A percentile compares a stretch with the other conserved stretches of the same genome.
Evolutionary conservation across 106 monocot species (phyloP).

Genomic region (Chionographis japonica): DNA sequence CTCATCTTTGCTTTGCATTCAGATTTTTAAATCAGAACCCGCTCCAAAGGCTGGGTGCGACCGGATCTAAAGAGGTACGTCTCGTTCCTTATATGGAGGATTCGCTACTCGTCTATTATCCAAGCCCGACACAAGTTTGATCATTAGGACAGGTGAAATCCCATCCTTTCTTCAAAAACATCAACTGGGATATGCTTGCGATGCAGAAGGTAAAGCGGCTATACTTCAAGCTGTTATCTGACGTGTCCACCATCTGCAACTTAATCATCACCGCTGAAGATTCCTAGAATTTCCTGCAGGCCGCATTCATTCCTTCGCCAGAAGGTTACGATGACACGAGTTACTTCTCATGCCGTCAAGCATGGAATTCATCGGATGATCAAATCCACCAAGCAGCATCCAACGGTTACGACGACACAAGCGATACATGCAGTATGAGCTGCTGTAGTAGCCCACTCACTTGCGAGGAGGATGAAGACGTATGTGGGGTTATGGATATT

Average conservation of each 20-base stretch:
- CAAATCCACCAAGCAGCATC: conserved; percentile 11
- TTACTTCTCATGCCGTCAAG: conserved; percentile 77
- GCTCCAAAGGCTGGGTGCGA: conserved; percentile 92
- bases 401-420: conserved; percentile 38
- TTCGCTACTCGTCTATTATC: background rate
- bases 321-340: conserved; percentile 90
- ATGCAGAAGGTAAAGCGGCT: conserved; percentile 57
- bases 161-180: conserved; percentile 84
- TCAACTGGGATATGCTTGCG: conserved; percentile 95
- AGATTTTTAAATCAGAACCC: conserved; percentile 88
- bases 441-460: conserved; percentile 55
- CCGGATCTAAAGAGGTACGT: conserved; percentile 84
- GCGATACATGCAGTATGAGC: conserved; percentile 53
- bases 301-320: conserved; percentile 81
- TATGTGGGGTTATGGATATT: conserved; percentile 11
- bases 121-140: conserved; percentile 16
- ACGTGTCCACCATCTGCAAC: background rate
- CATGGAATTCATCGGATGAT: conserved; percentile 53
- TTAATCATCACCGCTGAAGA: background rate
- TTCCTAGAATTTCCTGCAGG: conserved; percentile 39
- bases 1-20: conserved; percentile 6
- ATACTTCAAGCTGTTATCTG: background rate
- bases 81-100: background rate
- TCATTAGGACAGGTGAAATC: conserved; percentile 70
- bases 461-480: conserved; percentile 68